These are phyloP conservation scores for Tylopilus sp. DNA, from an alignment of 1,284 basidiomycete species.

Conservation along the genomic window DNA sequence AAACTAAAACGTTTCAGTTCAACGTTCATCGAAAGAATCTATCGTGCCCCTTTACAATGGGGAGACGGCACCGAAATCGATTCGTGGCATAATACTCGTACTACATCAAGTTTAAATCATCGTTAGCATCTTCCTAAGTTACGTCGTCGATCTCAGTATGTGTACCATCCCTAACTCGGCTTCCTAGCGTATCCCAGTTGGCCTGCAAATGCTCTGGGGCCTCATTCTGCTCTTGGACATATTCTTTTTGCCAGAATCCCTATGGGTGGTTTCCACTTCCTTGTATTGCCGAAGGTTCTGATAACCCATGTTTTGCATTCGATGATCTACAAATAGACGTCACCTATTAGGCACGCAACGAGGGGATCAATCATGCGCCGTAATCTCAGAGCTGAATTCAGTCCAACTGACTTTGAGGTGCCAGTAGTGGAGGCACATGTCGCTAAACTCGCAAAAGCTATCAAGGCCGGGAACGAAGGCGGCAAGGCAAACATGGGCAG, in stretches of 20 bases:
- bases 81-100: conserved; percentile 69
- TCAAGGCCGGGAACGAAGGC: conserved; percentile 66
- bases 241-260: conserved; percentile 73
- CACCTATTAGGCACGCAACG: conserved; percentile 47
- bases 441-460: conserved; percentile 64
- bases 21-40: conserved; percentile 36
- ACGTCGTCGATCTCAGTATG: conserved; percentile 32
- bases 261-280: conserved; percentile 39
- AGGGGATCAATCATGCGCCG: conserved; percentile 49
- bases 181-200: conserved; percentile 71
- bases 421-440: conserved; percentile 64
- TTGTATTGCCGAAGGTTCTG: background rate
- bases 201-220: conserved; percentile 64
- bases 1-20: background rate
- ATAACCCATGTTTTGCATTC: background rate
- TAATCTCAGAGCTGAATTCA: conserved; percentile 64
- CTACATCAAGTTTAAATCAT: conserved; percentile 69
- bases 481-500: conserved; percentile 74
- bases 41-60: conserved; percentile 79
- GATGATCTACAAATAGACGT: conserved; percentile 44
- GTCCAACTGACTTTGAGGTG: conserved; percentile 54
- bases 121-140: conserved; percentile 18
- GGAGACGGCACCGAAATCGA: conserved; percentile 70
- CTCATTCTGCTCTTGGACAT: conserved; percentile 63
- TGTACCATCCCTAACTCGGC: conserved; percentile 51